Conservation (phyloP, 164 flowering plant genomes). For the Vitis rupestris region DNA sequence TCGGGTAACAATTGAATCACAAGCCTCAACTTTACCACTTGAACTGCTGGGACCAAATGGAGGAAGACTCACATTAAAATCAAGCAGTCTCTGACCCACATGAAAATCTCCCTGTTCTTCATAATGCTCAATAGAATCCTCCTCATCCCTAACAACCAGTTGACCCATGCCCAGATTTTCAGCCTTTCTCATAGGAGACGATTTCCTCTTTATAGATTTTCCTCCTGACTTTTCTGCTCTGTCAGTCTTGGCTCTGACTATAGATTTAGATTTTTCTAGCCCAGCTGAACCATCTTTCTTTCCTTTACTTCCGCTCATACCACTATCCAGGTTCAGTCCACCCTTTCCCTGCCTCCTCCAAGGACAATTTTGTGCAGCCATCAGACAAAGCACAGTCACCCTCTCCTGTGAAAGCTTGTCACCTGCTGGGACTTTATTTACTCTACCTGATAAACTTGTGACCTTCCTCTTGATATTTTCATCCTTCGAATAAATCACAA, state of each 20-base stretch:
- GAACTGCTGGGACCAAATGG: slow-evolving; percentile 34
- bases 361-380: slow-evolving; percentile 53
- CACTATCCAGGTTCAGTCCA: slow-evolving; percentile 8
- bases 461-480: slow-evolving; percentile 11
- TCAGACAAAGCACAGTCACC: slow-evolving; percentile 41
- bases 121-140: slow-evolving; percentile 14
- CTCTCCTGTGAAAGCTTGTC: slow-evolving; percentile 13
- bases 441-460: slow-evolving; percentile 1
- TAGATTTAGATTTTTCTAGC: slow-evolving; percentile 8
- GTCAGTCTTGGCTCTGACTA: slow-evolving; percentile 2
- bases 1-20: slow-evolving; percentile 29
- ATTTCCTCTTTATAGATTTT: slow-evolving; percentile 14
- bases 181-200: slow-evolving; percentile 4
- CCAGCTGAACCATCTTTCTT: slow-evolving; percentile 17
- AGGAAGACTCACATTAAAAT: slow-evolving; percentile 29
- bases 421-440: slow-evolving; percentile 9
- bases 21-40: slow-evolving; percentile 13
- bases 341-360: slow-evolving; percentile 44
- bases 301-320: slow-evolving; percentile 17
- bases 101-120: slow-evolving; percentile 18
- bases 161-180: slow-evolving; percentile 8
- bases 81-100: slow-evolving; percentile 7
- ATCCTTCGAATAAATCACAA: slow-evolving; percentile 7
- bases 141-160: slow-evolving; percentile 12
- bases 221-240: slow-evolving; percentile 3